These are phyloP conservation scores for Ceratocystis cacaofunesta DNA, from an alignment of 2,329 filamentous ascomycete species.

Conservation along the genomic window DNA sequence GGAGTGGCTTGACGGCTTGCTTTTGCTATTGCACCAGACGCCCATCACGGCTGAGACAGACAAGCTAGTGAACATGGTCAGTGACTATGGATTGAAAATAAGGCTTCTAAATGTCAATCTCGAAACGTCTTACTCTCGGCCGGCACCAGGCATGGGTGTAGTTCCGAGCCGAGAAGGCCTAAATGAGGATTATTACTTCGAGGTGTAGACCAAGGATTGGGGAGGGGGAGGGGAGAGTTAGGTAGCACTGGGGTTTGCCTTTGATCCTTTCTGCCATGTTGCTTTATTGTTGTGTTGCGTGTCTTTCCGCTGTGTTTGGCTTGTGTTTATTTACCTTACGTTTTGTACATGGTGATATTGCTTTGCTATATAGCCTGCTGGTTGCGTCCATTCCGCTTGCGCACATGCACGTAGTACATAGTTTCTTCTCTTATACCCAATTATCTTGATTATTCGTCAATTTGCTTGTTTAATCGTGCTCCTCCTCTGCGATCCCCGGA, in stretches of 20 bases:
- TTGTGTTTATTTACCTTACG: neutral
- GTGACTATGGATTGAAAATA: conserved; percentile 86
- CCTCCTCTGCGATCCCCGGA: conserved; percentile 75
- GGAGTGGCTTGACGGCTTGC: conserved; percentile 88
- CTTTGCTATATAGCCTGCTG: neutral
- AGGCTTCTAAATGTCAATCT: conserved; percentile 79
- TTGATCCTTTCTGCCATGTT: neutral
- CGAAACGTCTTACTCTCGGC: conserved; percentile 57
- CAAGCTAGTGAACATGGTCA: conserved; percentile 71
- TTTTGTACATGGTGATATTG: neutral
- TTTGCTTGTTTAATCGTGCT: conserved; percentile 38
- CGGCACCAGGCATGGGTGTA: conserved; percentile 52
- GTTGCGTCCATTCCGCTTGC: neutral
- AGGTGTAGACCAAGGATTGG: conserved; percentile 35
- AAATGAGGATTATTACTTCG: conserved; percentile 89
- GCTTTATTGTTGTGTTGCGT: neutral
- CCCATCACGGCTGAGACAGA: conserved; percentile 96
- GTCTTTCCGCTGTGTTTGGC: neutral
- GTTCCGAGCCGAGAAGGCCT: conserved; percentile 73
- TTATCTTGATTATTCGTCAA: neutral
- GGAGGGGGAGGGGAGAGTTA: too few relatives aligned
- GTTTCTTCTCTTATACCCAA: conserved; percentile 3
- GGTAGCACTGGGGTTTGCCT: neutral
- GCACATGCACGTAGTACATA: neutral
- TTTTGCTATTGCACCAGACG: conserved; percentile 89